Conservation (phyloP, 2,329 filamentous ascomycete species). For the Dactylellina parvicollis region DNA sequence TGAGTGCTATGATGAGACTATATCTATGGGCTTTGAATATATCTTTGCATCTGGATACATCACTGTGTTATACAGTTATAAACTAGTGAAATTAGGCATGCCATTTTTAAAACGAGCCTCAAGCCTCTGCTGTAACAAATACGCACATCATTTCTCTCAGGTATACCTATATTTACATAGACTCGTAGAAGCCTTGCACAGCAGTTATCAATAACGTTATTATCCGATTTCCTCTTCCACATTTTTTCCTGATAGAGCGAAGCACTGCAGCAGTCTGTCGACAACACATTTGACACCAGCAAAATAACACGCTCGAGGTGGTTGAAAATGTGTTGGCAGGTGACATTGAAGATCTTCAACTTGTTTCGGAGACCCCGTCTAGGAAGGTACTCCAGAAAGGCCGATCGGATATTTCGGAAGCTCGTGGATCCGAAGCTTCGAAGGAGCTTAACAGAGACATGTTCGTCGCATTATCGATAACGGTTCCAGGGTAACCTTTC, state of each 20-base stretch:
- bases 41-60: too few relatives aligned
- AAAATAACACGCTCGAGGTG: constrained; percentile 26
- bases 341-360: not conserved
- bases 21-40: too few relatives aligned
- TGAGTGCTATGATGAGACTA: too few relatives aligned
- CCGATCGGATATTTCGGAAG: not conserved
- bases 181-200: not conserved
- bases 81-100: too few relatives aligned
- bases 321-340: constrained; percentile 7
- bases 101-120: too few relatives aligned
- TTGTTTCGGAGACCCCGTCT: not conserved
- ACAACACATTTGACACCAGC: constrained; percentile 4
- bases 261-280: not conserved
- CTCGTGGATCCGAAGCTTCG: not conserved
- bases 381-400: not conserved
- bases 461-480: not conserved
- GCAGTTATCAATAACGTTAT: constrained; percentile 24
- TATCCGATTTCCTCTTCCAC: constrained; percentile 20
- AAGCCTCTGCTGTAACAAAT: too few relatives aligned
- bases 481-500: not conserved
- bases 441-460: not conserved
- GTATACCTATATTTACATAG: too few relatives aligned
- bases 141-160: too few relatives aligned
- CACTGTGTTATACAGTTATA: too few relatives aligned
- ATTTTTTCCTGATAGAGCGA: not conserved